Percentiles rank a stretch among this genome's conserved stretches.
phyloP scores from a whole-genome alignment of 345 rosid species.

The Corymbia maculata region DNA sequence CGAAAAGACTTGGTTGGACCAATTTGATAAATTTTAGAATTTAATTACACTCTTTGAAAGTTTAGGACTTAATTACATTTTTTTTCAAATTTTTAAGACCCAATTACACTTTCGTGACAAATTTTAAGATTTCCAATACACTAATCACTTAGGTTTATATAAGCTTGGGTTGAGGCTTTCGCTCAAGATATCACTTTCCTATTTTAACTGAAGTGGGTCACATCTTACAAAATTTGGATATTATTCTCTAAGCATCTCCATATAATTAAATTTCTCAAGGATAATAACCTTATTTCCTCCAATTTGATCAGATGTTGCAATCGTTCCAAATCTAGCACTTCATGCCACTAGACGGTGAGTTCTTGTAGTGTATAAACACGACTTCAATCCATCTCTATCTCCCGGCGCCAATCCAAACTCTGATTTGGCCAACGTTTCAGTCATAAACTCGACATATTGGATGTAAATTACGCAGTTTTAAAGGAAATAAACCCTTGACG shows the following conservation, averaged over 20 bases:
- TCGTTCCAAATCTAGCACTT: no score
- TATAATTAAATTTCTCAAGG: no score
- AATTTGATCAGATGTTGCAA: no score
- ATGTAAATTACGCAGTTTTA: not conserved
- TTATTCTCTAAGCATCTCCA: no score
- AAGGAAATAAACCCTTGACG: not conserved
- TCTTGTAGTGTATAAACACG: not conserved
- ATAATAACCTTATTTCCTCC: no score
- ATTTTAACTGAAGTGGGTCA: not conserved
- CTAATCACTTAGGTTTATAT: not conserved
- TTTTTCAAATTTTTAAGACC: no score
- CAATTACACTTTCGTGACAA: no score
- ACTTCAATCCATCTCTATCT: not conserved
- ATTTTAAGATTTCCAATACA: no score
- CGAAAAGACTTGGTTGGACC: no score
- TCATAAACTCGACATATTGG: not conserved
- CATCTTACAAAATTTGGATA: not conserved
- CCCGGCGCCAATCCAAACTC: not conserved
- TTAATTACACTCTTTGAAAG: no score
- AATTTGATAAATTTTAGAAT: no score
- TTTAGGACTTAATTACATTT: no score
- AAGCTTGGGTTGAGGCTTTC: not conserved
- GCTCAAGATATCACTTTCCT: not conserved
- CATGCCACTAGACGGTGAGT: not conserved
- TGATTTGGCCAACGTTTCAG: not conserved